Base-by-base conservation (phyloP, 805 yeast genomes). In the Kazachstania viticola region DNA sequence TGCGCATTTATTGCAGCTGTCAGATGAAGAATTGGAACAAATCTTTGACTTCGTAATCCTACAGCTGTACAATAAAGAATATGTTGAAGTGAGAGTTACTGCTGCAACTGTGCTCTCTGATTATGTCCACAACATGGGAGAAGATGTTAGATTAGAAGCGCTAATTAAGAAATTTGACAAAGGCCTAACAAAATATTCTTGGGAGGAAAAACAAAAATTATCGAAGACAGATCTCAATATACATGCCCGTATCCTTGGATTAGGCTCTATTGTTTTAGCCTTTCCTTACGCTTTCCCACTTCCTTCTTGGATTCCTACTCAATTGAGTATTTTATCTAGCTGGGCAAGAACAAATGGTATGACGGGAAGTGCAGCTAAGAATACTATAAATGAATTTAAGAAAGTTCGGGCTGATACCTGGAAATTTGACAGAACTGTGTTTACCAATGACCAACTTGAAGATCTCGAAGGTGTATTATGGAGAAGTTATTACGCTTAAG, bases 391-490 rank as follows among this genome's bases (percentile, higher is more conserved):
- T 40, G 77, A 74, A 40, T 91, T 91, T 61, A 88, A 87, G 54
- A 85, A 85, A 61, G 74, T 83, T 5, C 71, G 97, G 42, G 93
- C 87, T 36, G 98, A 88, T 47, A 84, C 96, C 0, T 88, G 98
- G 98, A 94, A 82, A 47, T 71, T 84, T 37, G 98, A 88, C 51
- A 69, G 79, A 38, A 65, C 65, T 42, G 73, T 69, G 11, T 91
- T 88, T 53, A 73, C 75, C 7, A 72, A 68, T 30, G 82, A 78
- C 4, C 93, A 88, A 55, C 62, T 85, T 31, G 91, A 84, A 49
- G 95, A 84, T 51, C 60, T 88, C 28, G 98, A 88, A 54, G 98
- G 98, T 26, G 95, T 88, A 4, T 58, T 87, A 17, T 79, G 94
- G 81, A 79, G 81, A 53, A 82, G 94, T 51, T 88, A 91, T 51